Evolutionary conservation across 208 protist genomes (phyloP), one percentile per base, ranked within the genome.

Genomic region (Trypanosoma cruzi): DNA sequence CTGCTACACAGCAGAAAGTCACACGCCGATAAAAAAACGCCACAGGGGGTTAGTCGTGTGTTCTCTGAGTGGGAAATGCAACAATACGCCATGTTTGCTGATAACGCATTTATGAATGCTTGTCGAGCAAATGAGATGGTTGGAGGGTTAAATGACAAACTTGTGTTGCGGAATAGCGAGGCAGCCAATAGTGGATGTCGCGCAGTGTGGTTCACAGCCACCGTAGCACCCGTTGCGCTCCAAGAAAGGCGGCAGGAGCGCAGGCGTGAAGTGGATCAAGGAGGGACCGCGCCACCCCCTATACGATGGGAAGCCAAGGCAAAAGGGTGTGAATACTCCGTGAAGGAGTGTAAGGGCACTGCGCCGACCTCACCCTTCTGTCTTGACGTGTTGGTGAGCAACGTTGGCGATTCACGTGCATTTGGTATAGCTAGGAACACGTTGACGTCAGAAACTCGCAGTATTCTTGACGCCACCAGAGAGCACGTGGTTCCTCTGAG

Each of bases 41-140:
- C 60, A 50, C 50, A 53, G 37, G n/a, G 18, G 10, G 11, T 79
- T 46, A 56, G 55, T n/a, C 73, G 70, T 22, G 29, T 93, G 13
- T 64, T 95, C 29, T 82, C 77, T 8, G 89, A 92, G 18, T 88
- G 80, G 80, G 86, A 93, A 37, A 81, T 90, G 73, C 82, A 93
- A 46, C 86, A 95, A 67, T 95, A 95, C 80, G 86, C 89, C 11
- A 75, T 93, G 53, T 69, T 67, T 55, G 81, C 86, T 3, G 89
- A 95, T 58, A 64, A 75, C 7, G 74, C 79, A 18, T 86, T 95
- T 54, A 88, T 95, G 48, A 59, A 64, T 40, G 73, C 71, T 10
- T 92, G 74, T 55, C 53, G 34, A 8, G 49, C 36, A 22, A 42
- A 32, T 44, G 46, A 48, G 32, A 8, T 26, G 16, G 1, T 20